Evolutionary conservation across 257 asterid species (phyloP).

Genomic region (Fraxinus excelsior): DNA sequence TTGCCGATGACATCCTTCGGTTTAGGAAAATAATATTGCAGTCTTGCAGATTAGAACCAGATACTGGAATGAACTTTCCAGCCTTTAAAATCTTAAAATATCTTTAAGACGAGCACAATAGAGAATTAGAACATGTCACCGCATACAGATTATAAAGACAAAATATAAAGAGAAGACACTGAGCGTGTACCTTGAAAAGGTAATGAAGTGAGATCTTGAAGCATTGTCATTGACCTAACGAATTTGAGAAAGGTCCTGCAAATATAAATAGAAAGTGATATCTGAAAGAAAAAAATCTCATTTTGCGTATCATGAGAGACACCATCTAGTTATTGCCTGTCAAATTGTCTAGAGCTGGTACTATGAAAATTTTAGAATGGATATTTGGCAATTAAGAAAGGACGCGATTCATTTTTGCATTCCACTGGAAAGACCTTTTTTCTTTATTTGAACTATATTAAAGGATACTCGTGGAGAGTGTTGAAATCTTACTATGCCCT

Average conservation of each 20-base stretch:
- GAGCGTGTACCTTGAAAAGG: not conserved
- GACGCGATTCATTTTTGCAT: not conserved
- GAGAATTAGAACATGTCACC: not conserved
- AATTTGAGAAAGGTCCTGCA: not conserved
- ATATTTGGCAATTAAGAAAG: not conserved
- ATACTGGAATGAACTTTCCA: not conserved
- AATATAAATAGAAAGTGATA: not conserved
- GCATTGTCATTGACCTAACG: not conserved
- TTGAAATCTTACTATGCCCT: no score
- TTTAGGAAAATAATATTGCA: not conserved
- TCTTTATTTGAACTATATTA: not conserved
- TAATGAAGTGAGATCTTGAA: not conserved
- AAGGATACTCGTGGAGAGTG: not conserved
- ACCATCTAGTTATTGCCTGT: not conserved
- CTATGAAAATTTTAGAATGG: not conserved
- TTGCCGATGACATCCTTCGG: not conserved
- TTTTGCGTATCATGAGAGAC: not conserved
- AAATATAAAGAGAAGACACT: not conserved
- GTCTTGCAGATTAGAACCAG: not conserved
- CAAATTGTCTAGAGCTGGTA: not conserved
- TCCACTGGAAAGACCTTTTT: not conserved
- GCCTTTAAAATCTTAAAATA: not conserved
- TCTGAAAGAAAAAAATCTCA: no score
- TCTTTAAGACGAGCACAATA: conserved; percentile 11
- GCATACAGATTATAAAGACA: not conserved